Conservation (phyloP, 139 green algal genomes). For the Picochlorum sp. region DNA sequence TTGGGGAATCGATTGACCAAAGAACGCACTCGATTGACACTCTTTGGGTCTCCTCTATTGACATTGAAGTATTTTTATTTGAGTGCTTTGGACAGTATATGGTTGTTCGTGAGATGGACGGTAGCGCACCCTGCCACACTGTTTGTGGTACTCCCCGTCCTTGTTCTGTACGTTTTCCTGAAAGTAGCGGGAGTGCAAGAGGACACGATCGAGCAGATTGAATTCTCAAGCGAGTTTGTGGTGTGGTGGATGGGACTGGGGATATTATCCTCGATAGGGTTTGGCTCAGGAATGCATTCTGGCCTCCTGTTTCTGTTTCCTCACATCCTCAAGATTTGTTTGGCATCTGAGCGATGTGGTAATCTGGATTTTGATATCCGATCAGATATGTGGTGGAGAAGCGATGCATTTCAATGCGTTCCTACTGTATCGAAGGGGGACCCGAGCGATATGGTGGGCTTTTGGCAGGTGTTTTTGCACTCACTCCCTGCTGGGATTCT, state of each 20-base stretch:
- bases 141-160: conserved; percentile 43
- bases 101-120: conserved; percentile 37
- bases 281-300: conserved; percentile 89
- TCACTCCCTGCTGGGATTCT: conserved; percentile 58
- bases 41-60: conserved; percentile 38
- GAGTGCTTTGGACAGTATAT: conserved; percentile 17
- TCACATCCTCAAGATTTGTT: conserved; percentile 87
- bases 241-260: conserved; percentile 83
- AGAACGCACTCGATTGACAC: conserved; percentile 29
- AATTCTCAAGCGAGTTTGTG: conserved; percentile 51
- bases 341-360: conserved; percentile 77
- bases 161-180: conserved; percentile 39
- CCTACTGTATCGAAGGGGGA: neutral
- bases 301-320: conserved; percentile 90
- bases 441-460: conserved; percentile 27
- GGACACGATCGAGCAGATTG: conserved; percentile 15
- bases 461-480: conserved; percentile 31
- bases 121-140: conserved; percentile 54
- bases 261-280: conserved; percentile 79
- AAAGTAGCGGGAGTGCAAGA: conserved; percentile 23
- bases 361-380: conserved; percentile 61
- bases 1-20: conserved; percentile 12
- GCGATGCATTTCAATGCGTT: conserved; percentile 59
- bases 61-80: conserved; percentile 49
- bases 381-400: conserved; percentile 72